Conservation (phyloP, 768 basidiomycete genomes). For the Hirschioporus abietinus region DNA sequence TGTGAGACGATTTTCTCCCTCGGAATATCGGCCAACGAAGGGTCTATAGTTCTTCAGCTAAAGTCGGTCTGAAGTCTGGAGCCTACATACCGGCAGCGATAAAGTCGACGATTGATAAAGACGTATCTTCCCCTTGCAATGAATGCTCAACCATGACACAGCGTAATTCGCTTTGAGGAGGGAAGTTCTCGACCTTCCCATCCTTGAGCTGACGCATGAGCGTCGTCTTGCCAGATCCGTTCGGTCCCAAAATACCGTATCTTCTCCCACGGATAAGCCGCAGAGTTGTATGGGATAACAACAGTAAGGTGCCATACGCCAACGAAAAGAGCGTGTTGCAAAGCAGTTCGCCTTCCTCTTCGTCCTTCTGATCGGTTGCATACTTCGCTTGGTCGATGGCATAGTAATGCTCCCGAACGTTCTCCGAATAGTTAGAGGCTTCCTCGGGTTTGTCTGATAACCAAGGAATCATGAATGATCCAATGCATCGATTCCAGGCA, state of each 20-base stretch:
- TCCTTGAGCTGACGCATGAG: constrained; percentile 94
- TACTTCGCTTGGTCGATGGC: constrained; percentile 73
- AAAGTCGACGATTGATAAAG: constrained; percentile 81
- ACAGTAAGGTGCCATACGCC: constrained; percentile 89
- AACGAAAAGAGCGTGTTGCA: constrained; percentile 94
- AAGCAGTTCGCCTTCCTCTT: constrained; percentile 78
- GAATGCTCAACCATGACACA: constrained; percentile 98
- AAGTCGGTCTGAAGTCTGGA: constrained; percentile 2
- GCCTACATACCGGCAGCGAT: constrained; percentile 66
- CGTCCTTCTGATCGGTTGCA: constrained; percentile 34
- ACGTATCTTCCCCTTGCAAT: constrained; percentile 88
- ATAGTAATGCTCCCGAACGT: constrained; percentile 65
- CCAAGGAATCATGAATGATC: constrained; percentile 69
- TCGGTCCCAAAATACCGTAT: constrained; percentile 95
- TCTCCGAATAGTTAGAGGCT: constrained; percentile 49
- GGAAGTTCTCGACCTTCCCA: constrained; percentile 95
- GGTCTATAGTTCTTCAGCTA: constrained; percentile 42
- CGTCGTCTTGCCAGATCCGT: constrained; percentile 94
- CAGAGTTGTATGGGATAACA: constrained; percentile 90
- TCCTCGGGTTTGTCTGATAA: constrained; percentile 38
- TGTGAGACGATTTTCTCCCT: constrained; percentile 72
- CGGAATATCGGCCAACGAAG: constrained; percentile 55
- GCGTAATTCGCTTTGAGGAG: constrained; percentile 77
- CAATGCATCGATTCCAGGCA: constrained; percentile 68
- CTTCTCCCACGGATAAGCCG: constrained; percentile 85